phyloP scores from a whole-genome alignment of 2,329 filamentous ascomycete genomes.

The Diaporthe citrichinensis region DNA sequence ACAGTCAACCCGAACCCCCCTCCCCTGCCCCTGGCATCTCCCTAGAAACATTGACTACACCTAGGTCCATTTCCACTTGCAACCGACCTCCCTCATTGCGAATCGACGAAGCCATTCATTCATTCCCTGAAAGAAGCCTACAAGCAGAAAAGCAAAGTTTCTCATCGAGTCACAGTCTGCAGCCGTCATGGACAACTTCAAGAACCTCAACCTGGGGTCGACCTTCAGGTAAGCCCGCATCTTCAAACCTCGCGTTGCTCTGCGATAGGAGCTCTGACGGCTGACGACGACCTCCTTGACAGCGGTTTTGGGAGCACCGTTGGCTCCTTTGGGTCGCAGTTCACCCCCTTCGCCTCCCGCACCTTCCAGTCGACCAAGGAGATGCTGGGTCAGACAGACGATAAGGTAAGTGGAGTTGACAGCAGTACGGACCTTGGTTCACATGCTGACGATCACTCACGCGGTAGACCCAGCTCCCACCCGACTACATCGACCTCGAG shows the following conservation, averaged over 20 bases:
- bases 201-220: slow-evolving; percentile 69
- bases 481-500: slow-evolving; percentile 98
- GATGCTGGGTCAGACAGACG: slow-evolving; percentile 93
- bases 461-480: slow-evolving; percentile 88
- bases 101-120: slow-evolving; percentile 32
- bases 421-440: neutral
- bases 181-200: slow-evolving; percentile 68
- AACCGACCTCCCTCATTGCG: slow-evolving; percentile 4
- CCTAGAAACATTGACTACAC: slow-evolving; percentile 15
- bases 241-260: slow-evolving; percentile 35
- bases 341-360: slow-evolving; percentile 92
- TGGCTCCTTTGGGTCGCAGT: slow-evolving; percentile 73
- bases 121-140: neutral
- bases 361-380: slow-evolving; percentile 99
- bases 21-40: slow-evolving; percentile 11
- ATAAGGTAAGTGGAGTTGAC: slow-evolving; percentile 74
- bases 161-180: neutral
- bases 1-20: slow-evolving; percentile 19
- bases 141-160: neutral
- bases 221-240: slow-evolving; percentile 63
- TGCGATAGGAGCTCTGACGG: slow-evolving; percentile 39
- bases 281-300: slow-evolving; percentile 51
- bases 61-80: neutral
- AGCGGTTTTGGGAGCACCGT: slow-evolving; percentile 57
- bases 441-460: slow-evolving; percentile 17